These are phyloP conservation scores for Albatrellus ellisii DNA, from an alignment of 768 basidiomycete genomes.

Conservation along the genomic window DNA sequence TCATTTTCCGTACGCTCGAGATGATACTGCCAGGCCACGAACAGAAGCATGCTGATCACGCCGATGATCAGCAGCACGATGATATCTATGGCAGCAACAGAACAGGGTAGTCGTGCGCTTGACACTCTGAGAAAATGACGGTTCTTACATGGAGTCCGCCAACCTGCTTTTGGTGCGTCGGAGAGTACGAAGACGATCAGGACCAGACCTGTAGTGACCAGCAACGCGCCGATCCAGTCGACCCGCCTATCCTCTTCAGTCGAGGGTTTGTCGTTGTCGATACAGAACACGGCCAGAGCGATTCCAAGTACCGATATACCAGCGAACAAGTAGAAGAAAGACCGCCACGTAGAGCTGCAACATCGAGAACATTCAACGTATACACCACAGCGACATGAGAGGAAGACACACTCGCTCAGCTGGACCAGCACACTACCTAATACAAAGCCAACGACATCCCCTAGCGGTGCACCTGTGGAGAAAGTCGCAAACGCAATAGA, in stretches of 20 bases:
- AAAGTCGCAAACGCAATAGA: constrained; percentile 76
- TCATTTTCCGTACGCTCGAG: constrained; percentile 29
- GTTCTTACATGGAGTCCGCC: constrained; percentile 42
- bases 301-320: constrained; percentile 42
- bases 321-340: constrained; percentile 45
- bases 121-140: not conserved
- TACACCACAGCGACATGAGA: not conserved
- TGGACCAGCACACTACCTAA: constrained; percentile 61
- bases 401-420: constrained; percentile 6
- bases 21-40: constrained; percentile 53
- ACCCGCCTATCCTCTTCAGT: constrained; percentile 28
- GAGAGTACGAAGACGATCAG: constrained; percentile 64
- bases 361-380: not conserved
- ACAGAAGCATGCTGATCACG: constrained; percentile 37
- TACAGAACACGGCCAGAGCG: constrained; percentile 39
- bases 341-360: constrained; percentile 43
- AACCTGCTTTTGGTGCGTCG: constrained; percentile 51
- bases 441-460: constrained; percentile 54
- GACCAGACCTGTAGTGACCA: constrained; percentile 53
- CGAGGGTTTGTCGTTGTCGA: constrained; percentile 40
- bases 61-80: constrained; percentile 55
- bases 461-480: constrained; percentile 74
- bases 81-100: constrained; percentile 34
- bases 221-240: constrained; percentile 65
- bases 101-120: constrained; percentile 8